Evolutionary conservation across 108 stramenopile genomes (phyloP).

Genomic region (Nannochloropsis gaditana): DNA sequence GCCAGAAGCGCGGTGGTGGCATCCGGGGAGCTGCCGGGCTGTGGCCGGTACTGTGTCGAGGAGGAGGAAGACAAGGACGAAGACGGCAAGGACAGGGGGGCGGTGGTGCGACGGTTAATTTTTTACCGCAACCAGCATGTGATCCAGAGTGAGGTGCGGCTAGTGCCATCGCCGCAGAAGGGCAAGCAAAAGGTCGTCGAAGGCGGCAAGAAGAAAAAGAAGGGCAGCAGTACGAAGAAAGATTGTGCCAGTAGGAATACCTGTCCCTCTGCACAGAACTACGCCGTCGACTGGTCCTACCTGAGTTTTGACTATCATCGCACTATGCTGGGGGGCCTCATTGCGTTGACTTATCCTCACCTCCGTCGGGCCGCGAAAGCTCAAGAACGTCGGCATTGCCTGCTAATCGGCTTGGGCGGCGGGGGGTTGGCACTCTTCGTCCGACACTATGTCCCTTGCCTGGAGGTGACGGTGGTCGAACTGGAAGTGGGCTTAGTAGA

Average conservation of each 20-base stretch:
- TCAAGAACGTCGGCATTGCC: background rate
- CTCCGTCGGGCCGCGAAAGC: slow-evolving; percentile 1
- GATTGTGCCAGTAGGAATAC: background rate
- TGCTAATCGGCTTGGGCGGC: background rate
- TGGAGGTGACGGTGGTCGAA: background rate
- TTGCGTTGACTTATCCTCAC: background rate
- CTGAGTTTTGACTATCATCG: slow-evolving; percentile 47
- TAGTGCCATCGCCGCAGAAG: background rate
- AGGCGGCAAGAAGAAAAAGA: slow-evolving; percentile 31
- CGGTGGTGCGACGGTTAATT: slow-evolving; percentile 37
- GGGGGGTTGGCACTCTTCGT: background rate
- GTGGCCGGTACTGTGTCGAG: slow-evolving; percentile 44
- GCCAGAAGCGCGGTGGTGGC: slow-evolving; percentile 29
- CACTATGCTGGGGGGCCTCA: background rate
- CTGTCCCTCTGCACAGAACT: background rate
- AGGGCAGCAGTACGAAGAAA: slow-evolving; percentile 28
- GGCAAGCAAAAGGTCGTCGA: slow-evolving; percentile 35
- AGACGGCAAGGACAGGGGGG: slow-evolving; percentile 21
- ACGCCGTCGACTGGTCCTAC: slow-evolving; percentile 30
- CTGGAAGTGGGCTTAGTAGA: background rate
- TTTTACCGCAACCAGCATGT: slow-evolving; percentile 44
- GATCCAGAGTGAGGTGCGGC: slow-evolving; percentile 44
- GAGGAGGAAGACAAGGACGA: slow-evolving; percentile 41
- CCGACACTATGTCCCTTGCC: background rate
- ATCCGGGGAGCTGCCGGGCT: slow-evolving; percentile 32